These are phyloP conservation scores for Pichia cabralensis DNA, from an alignment of 805 yeast species.

Conservation along the genomic window DNA sequence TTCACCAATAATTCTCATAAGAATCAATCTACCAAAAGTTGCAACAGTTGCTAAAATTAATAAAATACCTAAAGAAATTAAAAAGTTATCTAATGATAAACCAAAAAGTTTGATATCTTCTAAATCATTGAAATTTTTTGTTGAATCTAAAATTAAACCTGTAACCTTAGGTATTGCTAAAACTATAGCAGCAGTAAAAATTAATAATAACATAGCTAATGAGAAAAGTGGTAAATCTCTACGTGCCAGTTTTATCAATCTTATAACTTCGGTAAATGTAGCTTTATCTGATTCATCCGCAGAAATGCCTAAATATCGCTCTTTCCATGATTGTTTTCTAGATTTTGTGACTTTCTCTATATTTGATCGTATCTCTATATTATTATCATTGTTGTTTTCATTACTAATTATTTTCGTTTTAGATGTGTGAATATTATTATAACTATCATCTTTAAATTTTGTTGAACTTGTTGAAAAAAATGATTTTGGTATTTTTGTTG, in stretches of 20 bases:
- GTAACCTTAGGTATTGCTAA: conserved; percentile 47
- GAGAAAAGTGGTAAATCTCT: conserved; percentile 35
- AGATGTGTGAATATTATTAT: too few species aligned
- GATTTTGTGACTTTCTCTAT: not conserved
- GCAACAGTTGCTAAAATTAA: conserved; percentile 68
- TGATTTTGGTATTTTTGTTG: too few species aligned
- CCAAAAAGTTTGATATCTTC: conserved; percentile 39
- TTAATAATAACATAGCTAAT: conserved; percentile 33
- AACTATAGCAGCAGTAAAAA: conserved; percentile 38
- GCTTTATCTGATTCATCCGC: conserved; percentile 25
- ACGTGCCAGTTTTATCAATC: conserved; percentile 34
- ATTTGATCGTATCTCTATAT: not conserved
- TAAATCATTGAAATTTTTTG: conserved; percentile 24
- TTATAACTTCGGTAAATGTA: conserved; percentile 28
- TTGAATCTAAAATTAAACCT: conserved; percentile 44
- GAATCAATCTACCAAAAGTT: conserved; percentile 67
- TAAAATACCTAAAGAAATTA: conserved; percentile 47
- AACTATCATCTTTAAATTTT: too few species aligned
- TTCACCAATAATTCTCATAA: conserved; percentile 76
- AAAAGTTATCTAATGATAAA: conserved; percentile 49
- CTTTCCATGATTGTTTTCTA: conserved; percentile 16
- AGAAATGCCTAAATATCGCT: conserved; percentile 22
- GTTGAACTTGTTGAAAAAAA: too few species aligned
- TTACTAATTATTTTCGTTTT: too few species aligned
- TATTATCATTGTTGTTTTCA: too few species aligned